Evolutionary conservation across 345 rosid species (phyloP).

Genomic region (Lenwebbia sp.): DNA sequence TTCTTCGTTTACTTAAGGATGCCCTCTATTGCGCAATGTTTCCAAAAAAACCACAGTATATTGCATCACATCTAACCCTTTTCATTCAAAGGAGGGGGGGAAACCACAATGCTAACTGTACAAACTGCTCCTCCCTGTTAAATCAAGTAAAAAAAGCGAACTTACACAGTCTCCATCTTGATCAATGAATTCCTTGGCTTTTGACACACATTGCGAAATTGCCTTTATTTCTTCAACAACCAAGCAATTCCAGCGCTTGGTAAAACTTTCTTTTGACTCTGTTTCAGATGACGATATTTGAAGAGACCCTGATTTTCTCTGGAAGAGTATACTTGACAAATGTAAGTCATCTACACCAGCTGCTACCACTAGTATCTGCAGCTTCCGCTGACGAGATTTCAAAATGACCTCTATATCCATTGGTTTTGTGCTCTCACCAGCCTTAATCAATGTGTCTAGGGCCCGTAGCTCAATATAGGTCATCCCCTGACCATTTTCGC

Average conservation of each 20-base stretch:
- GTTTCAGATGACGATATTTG: constrained; percentile 21
- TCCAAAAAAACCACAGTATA: background rate
- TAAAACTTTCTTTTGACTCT: constrained; percentile 25
- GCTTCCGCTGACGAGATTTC: constrained; percentile 71
- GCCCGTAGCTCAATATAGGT: constrained; percentile 61
- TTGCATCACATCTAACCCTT: background rate
- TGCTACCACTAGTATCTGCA: constrained; percentile 53
- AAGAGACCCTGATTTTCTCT: constrained; percentile 16
- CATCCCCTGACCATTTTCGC: constrained; percentile 26
- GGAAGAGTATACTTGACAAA: constrained; percentile 19
- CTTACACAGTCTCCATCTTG: constrained; percentile 59
- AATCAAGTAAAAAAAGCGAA: constrained; percentile 4
- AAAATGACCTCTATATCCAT: constrained; percentile 50
- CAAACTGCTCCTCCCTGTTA: background rate
- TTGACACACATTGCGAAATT: constrained; percentile 46
- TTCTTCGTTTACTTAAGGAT: background rate
- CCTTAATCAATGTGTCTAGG: constrained; percentile 52
- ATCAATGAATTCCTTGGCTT: constrained; percentile 44
- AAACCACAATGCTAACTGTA: background rate
- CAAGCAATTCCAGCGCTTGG: constrained; percentile 40
- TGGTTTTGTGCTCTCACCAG: constrained; percentile 59
- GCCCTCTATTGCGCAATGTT: background rate
- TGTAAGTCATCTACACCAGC: constrained; percentile 38
- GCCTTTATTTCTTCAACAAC: constrained; percentile 78
- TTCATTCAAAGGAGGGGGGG: background rate